A percentile compares a stretch with the other conserved stretches of the same genome.
Evolutionary conservation across 352 stramenopile species (phyloP).

Genomic region (Globisporangium apiculatum): DNA sequence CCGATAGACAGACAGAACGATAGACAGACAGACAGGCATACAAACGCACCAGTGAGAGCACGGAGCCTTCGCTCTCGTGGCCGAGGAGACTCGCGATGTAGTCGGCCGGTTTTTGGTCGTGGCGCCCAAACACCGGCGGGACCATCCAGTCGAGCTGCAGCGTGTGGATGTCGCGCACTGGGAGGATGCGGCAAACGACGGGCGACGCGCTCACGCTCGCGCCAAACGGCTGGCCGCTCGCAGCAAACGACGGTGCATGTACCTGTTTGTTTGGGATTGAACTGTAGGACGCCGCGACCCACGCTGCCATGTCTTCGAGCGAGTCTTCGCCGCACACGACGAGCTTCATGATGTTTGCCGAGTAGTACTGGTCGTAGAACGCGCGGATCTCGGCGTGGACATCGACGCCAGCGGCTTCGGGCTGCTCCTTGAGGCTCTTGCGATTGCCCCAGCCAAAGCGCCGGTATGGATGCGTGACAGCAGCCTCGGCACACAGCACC

Average conservation of each 20-base stretch:
- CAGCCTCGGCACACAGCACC: conserved; percentile 59
- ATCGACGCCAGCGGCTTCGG: conserved; percentile 32
- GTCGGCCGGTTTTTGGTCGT: conserved; percentile 72
- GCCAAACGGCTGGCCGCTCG: conserved; percentile 45
- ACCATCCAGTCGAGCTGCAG: conserved; percentile 78
- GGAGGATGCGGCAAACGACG: conserved; percentile 60
- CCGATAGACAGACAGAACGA: no score
- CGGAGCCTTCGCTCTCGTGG: conserved; percentile 77
- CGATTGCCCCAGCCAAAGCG: conserved; percentile 85
- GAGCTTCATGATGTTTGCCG: conserved; percentile 81
- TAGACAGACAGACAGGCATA: background rate
- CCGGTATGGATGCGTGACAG: conserved; percentile 59
- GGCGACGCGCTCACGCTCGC: conserved; percentile 23
- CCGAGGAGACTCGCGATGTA: conserved; percentile 77
- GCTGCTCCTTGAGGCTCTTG: conserved; percentile 53
- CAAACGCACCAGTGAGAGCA: conserved; percentile 59
- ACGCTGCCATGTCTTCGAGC: conserved; percentile 62
- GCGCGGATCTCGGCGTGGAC: conserved; percentile 48
- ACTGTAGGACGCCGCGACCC: conserved; percentile 55
- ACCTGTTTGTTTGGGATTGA: conserved; percentile 54
- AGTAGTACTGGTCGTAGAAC: conserved; percentile 75
- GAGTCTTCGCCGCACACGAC: conserved; percentile 70
- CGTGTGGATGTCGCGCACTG: conserved; percentile 72
- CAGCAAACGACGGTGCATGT: conserved; percentile 29
- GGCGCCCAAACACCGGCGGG: conserved; percentile 50